A percentile compares a stretch with the other conserved stretches of the same genome.
Evolutionary conservation across 2,329 filamentous ascomycete species (phyloP).

Genomic region (Stagonosporopsis rhizophila): DNA sequence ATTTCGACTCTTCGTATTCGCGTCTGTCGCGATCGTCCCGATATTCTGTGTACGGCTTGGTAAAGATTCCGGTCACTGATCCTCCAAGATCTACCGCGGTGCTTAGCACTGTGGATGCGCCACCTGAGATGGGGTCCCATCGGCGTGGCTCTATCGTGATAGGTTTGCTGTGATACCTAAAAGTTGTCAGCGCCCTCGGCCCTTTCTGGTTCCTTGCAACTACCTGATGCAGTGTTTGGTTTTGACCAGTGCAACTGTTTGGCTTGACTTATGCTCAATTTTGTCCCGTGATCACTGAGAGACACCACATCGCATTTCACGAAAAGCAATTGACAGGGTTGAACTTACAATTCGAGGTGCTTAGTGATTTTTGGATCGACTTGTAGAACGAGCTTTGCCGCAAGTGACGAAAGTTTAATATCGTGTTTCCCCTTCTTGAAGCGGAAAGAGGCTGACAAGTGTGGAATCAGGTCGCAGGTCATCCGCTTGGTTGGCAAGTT

Average conservation of each 20-base stretch:
- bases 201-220: not conserved
- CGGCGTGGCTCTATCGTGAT: conserved; percentile 42
- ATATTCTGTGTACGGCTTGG: conserved; percentile 22
- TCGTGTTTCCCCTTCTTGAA: not conserved
- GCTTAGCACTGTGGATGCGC: conserved; percentile 63
- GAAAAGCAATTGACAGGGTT: not conserved
- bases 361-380: not conserved
- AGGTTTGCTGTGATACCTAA: conserved; percentile 24
- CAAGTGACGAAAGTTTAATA: not conserved
- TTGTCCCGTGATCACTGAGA: not conserved
- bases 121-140: conserved; percentile 71
- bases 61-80: conserved; percentile 65
- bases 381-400: not conserved
- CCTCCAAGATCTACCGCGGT: conserved; percentile 63
- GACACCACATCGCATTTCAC: not conserved
- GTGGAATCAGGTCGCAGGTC: not conserved
- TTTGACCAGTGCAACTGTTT: not conserved
- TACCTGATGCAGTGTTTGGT: not conserved
- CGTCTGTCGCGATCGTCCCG: conserved; percentile 17
- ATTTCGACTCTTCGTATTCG: conserved; percentile 6
- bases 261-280: no score
- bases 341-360: not conserved
- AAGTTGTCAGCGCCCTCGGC: conserved; percentile 2
- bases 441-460: not conserved
- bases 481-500: not conserved